Percentiles rank a stretch among this genome's conserved stretches.
Evolutionary conservation across 2,329 filamentous ascomycete genomes (phyloP).

Genomic region (Xylaria sp.): DNA sequence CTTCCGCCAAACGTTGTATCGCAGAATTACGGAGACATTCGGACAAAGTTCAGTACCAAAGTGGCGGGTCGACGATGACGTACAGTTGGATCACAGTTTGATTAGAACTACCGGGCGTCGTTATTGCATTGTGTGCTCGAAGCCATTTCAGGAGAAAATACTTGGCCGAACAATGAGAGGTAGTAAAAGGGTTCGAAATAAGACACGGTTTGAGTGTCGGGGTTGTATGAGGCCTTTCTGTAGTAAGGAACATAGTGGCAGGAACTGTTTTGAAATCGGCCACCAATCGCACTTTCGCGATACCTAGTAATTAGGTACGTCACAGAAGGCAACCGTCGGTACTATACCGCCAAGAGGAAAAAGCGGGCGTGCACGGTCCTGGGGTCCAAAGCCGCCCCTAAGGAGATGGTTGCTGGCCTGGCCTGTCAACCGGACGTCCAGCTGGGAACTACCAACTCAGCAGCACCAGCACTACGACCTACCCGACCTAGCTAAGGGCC

Average conservation of each 20-base stretch:
- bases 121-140: not conserved
- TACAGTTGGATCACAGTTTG: not conserved
- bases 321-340: not conserved
- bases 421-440: too few relatives aligned
- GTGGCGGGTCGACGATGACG: not conserved
- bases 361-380: not conserved
- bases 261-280: not conserved
- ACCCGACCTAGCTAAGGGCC: not conserved
- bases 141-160: not conserved
- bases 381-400: not conserved
- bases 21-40: not conserved
- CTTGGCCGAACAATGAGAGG: not conserved
- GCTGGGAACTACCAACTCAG: too few relatives aligned
- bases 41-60: not conserved
- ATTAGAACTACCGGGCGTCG: not conserved
- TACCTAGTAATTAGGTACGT: not conserved
- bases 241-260: not conserved
- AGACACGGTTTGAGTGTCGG: not conserved
- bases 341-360: not conserved
- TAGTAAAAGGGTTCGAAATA: not conserved
- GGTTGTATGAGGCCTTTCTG: not conserved
- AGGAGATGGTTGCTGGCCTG: not conserved
- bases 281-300: not conserved
- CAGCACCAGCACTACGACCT: not conserved
- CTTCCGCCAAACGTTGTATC: not conserved